Base-by-base conservation (phyloP, 176 grass and related monocot species). In the Carex parvula region DNA sequence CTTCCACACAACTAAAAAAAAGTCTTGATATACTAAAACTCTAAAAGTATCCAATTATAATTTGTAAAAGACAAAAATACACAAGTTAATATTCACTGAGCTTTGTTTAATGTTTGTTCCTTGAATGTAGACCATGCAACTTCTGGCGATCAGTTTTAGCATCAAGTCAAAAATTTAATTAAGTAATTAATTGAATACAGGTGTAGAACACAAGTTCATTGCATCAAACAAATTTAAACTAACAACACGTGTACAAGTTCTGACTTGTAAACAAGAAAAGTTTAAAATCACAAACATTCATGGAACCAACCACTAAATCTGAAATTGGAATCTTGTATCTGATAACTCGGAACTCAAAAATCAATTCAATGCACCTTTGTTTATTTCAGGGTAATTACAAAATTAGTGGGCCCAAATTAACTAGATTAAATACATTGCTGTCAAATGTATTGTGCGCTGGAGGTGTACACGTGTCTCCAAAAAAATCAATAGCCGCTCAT, bases 191-290 rank as follows among this genome's bases (percentile, higher is more conserved):
- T 68, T 16, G 6, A 17, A 0, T 18, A 68, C 18, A 46, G 2
- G 0, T 24, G 71, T 53, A 29, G 44, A 75, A 75, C 71, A 75
- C 4, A 75, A 75, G 71, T 75, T 75, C 71, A 75, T 75, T 75
- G 71, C 46, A 76, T 76, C 71, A 76, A 76, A 6, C 71, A 76
- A 76, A n/a, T 29, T 76, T 76, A 76, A 54, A 29, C 55, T 29
- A 75, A 26, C 41, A 29, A 53, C 71, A 75, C 46, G 44, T 75
- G 71, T 75, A 75, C 16, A 54, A 6, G 13, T 60, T 79, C 30
- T 65, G n/a, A 46, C 60, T 16, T 6, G 13, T 26, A 64, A 24
- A 39, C 16, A 66, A 66, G 35, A 12, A 82, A 14, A 6, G 11
- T 4, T 50, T 46, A 26, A n/a, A n/a, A n/a, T n/a, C n/a, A n/a